phyloP scores from a whole-genome alignment of 192 early-diverging fungal genomes.

The Glomus cerebriforme region DNA sequence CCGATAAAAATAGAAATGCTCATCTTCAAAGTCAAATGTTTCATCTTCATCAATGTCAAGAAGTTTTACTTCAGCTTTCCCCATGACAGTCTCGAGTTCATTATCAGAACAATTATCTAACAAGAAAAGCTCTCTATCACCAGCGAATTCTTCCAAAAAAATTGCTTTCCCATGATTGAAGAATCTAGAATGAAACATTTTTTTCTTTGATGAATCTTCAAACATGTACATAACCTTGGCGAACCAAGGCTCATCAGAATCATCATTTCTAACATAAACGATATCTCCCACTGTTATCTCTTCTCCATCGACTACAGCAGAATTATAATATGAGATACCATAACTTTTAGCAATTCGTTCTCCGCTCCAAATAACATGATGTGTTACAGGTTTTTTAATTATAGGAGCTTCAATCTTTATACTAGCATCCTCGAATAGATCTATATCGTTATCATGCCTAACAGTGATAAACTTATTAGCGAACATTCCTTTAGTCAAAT shows the following conservation, averaged over 20 bases:
- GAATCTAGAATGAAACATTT: conserved; percentile 52
- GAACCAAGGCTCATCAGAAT: conserved; percentile 39
- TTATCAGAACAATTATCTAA: not conserved
- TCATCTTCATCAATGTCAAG: conserved; percentile 44
- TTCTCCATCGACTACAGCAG: conserved; percentile 37
- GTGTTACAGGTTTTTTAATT: not conserved
- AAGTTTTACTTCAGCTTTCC: conserved; percentile 22
- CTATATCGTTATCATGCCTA: not conserved
- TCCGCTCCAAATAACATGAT: not conserved
- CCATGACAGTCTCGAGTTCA: conserved; percentile 28
- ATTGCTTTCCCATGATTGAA: conserved; percentile 58
- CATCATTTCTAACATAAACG: not conserved
- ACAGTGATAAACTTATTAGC: not conserved
- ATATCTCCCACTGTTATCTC: not conserved
- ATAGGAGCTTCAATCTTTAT: conserved; percentile 8
- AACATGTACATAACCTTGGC: conserved; percentile 48
- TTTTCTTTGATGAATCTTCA: conserved; percentile 30
- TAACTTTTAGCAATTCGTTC: not conserved
- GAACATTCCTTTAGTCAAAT: conserved; percentile 21
- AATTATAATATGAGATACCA: not conserved
- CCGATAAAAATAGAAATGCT: conserved; percentile 47
- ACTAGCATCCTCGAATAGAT: not conserved
- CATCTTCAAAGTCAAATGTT: conserved; percentile 36
- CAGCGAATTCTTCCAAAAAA: conserved; percentile 26
- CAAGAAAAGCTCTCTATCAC: not conserved